Base-by-base conservation (phyloP, 208 protist genomes). In the Sergeia podlipaevii region DNA sequence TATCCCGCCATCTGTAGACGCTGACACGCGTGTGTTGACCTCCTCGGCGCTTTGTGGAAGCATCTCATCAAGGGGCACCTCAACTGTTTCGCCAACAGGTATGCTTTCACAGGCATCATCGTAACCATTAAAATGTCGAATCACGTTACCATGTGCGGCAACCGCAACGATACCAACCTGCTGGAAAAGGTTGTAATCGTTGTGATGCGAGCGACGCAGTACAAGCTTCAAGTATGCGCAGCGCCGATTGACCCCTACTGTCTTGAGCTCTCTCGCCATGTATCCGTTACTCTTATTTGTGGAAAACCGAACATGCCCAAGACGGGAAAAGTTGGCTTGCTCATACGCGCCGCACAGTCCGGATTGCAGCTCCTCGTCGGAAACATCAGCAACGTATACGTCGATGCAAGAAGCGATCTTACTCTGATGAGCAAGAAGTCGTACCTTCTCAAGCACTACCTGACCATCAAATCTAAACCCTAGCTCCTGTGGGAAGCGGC, bases 191-290 rank as follows among this genome's bases (percentile, higher is more conserved):
- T 97, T 97, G 69, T 86, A 91, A 28, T 70, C 48, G 37, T 84
- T 89, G 21, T 63, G 32, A 67, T 95, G 77, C 17, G 84, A 85
- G 20, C 66, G 74, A 66, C 70, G 77, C 48, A 97, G 45, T 26
- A 91, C 36, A 13, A 97, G 69, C 67, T 92, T 93, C 15, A 97
- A 60, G 58, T 92, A 95, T n/a, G 71, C 70, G 63, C 85, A 93
- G 26, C 45, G 58, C 11, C 63, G 53, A 23, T 54, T 54, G 13
- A 97, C 70, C 32, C 72, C 71, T n/a, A 95, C 74, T 6, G 86
- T 91, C 58, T 97, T 97, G n/a, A 97, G 75, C 70, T 97, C 85
- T 15, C 91, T 51, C 28, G 83, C 76, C 33, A 58, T 65, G 63
- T 78, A 84, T 2, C 70, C 47, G 23, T 56, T 85, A 27, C 72